Conservation (phyloP, 2,329 filamentous ascomycete genomes). For the Capronia epimyces region DNA sequence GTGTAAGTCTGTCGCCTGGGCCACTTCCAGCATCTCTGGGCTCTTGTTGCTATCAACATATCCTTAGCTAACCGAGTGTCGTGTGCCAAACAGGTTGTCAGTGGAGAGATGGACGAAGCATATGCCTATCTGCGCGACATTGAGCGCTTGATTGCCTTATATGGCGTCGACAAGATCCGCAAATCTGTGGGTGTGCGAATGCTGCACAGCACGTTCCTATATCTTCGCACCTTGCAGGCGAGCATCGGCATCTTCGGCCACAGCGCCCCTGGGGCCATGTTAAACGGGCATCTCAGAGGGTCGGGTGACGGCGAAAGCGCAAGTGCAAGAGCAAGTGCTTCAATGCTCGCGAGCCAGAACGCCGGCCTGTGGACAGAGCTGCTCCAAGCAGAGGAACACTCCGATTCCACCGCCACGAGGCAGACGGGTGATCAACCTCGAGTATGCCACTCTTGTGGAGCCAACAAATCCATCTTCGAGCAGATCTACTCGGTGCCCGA, state of each 20-base stretch:
- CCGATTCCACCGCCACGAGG: background rate
- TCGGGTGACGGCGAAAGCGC: no score
- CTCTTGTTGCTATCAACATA: background rate
- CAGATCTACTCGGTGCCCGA: constrained; percentile 7
- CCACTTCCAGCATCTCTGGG: background rate
- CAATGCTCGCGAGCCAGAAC: background rate
- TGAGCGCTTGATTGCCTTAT: background rate
- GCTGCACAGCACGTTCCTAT: constrained; percentile 10
- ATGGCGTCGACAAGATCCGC: background rate
- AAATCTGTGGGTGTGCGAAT: constrained; percentile 6
- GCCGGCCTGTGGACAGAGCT: background rate
- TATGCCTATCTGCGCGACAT: constrained; percentile 6
- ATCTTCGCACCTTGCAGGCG: constrained; percentile 3
- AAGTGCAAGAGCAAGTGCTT: background rate
- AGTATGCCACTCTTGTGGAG: background rate
- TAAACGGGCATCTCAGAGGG: no score
- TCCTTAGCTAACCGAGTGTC: background rate
- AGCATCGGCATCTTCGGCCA: background rate
- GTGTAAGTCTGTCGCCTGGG: constrained; percentile 9
- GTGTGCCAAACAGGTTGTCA: constrained; percentile 1
- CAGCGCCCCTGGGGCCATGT: no score
- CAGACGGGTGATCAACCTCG: background rate
- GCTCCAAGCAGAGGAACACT: background rate
- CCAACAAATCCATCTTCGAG: constrained; percentile 5
- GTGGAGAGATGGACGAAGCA: constrained; percentile 8